These are phyloP conservation scores for Metschnikowia colocasiae DNA, from an alignment of 805 yeast species.

Conservation along the genomic window DNA sequence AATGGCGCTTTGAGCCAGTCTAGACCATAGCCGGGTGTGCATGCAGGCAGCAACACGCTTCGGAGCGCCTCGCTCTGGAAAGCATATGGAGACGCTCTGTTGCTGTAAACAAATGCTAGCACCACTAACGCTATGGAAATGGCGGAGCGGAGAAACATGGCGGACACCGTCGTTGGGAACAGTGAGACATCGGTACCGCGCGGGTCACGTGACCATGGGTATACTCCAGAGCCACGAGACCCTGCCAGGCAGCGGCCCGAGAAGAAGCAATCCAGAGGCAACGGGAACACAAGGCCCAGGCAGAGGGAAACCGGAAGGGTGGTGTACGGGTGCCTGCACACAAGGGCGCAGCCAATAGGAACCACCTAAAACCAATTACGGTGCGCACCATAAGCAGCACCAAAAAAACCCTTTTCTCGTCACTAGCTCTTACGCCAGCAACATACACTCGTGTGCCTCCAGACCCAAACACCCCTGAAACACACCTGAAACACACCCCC, in stretches of 20 bases:
- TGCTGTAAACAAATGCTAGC: neutral
- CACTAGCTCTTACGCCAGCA: conserved; percentile 3
- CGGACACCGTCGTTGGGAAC: neutral
- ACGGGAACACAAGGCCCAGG: too few relatives aligned
- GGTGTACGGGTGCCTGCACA: neutral
- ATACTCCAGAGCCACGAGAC: too few relatives aligned
- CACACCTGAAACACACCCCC: neutral
- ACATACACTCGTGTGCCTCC: conserved; percentile 1
- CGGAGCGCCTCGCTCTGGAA: neutral
- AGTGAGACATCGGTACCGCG: neutral
- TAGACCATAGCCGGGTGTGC: neutral
- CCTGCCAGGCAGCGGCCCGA: too few relatives aligned
- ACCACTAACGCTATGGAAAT: neutral
- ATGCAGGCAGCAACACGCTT: neutral
- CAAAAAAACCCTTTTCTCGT: conserved; percentile 8
- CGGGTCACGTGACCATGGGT: neutral
- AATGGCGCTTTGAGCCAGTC: neutral
- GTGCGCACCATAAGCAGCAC: conserved; percentile 7
- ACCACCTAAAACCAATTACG: conserved; percentile 17
- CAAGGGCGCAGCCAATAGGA: conserved; percentile 15
- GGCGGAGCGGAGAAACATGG: conserved; percentile 3
- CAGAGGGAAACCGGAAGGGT: too few relatives aligned
- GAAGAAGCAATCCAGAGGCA: too few relatives aligned
- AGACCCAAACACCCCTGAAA: neutral
- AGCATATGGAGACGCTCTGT: neutral